These are phyloP conservation scores for Kwoniella newhampshirensis DNA, from an alignment of 768 basidiomycete species.

Conservation along the genomic window DNA sequence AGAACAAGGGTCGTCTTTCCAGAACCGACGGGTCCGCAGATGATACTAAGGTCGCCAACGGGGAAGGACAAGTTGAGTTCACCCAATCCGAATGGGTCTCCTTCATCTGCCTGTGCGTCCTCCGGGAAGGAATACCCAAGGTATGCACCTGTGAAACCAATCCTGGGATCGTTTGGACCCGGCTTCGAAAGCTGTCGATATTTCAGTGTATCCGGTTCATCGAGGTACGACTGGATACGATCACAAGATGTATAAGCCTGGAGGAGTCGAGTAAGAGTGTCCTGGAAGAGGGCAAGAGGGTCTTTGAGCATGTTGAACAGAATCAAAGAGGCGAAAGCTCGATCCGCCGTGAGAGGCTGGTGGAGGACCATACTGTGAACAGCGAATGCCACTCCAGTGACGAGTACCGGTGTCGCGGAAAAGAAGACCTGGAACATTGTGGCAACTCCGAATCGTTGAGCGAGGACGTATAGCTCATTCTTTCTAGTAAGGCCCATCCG, in stretches of 20 bases:
- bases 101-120: conserved; percentile 24
- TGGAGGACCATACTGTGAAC: conserved; percentile 52
- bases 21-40: conserved; percentile 47
- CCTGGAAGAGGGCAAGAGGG: conserved; percentile 51
- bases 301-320: conserved; percentile 56
- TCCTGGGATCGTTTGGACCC: conserved; percentile 42
- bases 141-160: conserved; percentile 53
- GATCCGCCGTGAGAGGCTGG: conserved; percentile 52
- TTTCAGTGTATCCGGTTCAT: conserved; percentile 56
- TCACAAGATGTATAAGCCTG: conserved; percentile 51
- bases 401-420: conserved; percentile 53
- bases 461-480: conserved; percentile 51
- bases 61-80: conserved; percentile 46
- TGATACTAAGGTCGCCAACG: conserved; percentile 38
- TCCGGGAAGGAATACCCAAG: conserved; percentile 35
- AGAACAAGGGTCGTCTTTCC: conserved; percentile 50
- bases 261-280: conserved; percentile 40
- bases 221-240: conserved; percentile 53
- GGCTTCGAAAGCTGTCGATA: conserved; percentile 49
- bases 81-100: conserved; percentile 42
- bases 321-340: conserved; percentile 56
- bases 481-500: conserved; percentile 50
- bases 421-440: conserved; percentile 46
- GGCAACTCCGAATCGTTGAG: conserved; percentile 45
- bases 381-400: conserved; percentile 52